These are phyloP conservation scores for Cryptococcus floricola DNA, from an alignment of 1,284 basidiomycete species.

Conservation along the genomic window DNA sequence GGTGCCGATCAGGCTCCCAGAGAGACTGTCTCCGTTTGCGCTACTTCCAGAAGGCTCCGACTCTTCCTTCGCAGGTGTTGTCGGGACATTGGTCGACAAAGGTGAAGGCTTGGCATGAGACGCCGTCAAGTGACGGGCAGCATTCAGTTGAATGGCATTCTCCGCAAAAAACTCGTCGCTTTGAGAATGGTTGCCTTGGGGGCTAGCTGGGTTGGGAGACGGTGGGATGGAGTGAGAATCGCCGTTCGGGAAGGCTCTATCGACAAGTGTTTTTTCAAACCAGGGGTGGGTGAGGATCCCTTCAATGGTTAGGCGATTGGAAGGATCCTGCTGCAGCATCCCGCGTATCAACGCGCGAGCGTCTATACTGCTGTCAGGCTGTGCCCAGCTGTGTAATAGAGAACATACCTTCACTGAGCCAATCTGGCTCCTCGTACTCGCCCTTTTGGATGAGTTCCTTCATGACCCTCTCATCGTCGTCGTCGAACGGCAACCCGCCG, in stretches of 20 bases:
- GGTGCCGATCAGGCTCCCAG: constrained; percentile 5
- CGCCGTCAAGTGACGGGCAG: constrained; percentile 2
- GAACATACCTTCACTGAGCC: constrained; percentile 72
- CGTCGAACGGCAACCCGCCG: constrained; percentile 93
- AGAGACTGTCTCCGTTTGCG: constrained; percentile 16
- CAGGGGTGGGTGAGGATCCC: constrained; percentile 85
- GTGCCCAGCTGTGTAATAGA: not conserved
- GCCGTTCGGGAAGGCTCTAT: constrained; percentile 32
- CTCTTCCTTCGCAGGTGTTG: constrained; percentile 6
- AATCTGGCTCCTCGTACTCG: constrained; percentile 87
- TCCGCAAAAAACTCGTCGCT: constrained; percentile 20
- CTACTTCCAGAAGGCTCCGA: constrained; percentile 39
- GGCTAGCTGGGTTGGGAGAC: constrained; percentile 31
- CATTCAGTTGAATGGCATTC: constrained; percentile 18
- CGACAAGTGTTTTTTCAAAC: constrained; percentile 63
- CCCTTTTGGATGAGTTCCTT: constrained; percentile 78
- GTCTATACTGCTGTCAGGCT: constrained; percentile 55
- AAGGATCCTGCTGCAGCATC: constrained; percentile 76
- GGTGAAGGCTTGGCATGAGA: constrained; percentile 11
- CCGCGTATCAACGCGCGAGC: constrained; percentile 71
- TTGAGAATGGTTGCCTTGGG: not conserved
- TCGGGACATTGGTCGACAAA: constrained; percentile 7
- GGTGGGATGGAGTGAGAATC: constrained; percentile 21
- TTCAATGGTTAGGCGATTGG: constrained; percentile 71
- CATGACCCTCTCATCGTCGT: constrained; percentile 91